Evolutionary conservation across 306 rosid genomes (phyloP).

Genomic region (Dryas octopetala): DNA sequence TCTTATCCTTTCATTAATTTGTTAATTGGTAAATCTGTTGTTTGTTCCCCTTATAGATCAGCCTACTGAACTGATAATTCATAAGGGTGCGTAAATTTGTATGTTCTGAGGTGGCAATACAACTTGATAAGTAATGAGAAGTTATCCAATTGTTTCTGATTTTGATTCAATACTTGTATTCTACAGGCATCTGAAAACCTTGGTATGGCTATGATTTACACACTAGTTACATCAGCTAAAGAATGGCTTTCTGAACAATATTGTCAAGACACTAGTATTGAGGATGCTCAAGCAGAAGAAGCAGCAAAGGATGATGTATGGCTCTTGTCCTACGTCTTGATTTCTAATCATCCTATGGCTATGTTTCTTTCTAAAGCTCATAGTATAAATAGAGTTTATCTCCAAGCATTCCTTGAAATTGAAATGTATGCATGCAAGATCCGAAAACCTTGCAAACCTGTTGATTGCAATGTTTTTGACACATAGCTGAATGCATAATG

Average conservation of each 20-base stretch:
- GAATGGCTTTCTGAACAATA: conserved; percentile 87
- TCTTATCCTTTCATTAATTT: not conserved
- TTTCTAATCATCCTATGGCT: conserved; percentile 8
- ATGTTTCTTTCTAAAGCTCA: conserved; percentile 18
- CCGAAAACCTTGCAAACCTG: conserved; percentile 7
- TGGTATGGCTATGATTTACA: conserved; percentile 99
- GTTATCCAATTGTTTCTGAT: not conserved
- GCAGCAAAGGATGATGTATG: conserved; percentile 88
- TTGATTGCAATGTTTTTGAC: not conserved
- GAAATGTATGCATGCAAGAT: conserved; percentile 2
- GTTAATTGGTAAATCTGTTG: not conserved
- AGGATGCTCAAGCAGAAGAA: conserved; percentile 66
- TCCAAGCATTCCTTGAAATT: conserved; percentile 16
- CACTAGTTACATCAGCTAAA: conserved; percentile 86
- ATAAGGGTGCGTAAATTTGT: not conserved
- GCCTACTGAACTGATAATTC: not conserved
- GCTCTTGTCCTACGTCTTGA: conserved; percentile 24
- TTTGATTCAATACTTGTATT: conserved; percentile 15
- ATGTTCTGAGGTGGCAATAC: not conserved
- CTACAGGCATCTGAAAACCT: conserved; percentile 95
- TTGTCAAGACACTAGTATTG: conserved; percentile 55
- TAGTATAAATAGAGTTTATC: conserved; percentile 12
- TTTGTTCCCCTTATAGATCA: not conserved
- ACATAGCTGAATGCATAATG: not conserved
- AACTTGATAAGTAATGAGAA: not conserved